A percentile compares a stretch with the other conserved stretches of the same genome.
phyloP scores from a whole-genome alignment of 768 basidiomycete species.

The Mycena vitilis region DNA sequence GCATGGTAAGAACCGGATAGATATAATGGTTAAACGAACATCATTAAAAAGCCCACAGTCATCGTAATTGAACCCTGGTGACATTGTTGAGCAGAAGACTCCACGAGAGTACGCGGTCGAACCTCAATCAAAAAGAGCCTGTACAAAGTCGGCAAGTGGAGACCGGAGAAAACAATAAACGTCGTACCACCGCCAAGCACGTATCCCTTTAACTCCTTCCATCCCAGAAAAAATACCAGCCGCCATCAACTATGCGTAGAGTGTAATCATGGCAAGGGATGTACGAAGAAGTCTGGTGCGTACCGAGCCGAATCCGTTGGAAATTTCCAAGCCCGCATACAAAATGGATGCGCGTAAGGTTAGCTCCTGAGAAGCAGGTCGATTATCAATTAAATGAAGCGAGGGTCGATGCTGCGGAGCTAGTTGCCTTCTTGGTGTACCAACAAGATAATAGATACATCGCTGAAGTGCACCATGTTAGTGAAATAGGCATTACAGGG shows the following conservation, averaged over 20 bases:
- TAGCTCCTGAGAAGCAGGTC: conserved; percentile 58
- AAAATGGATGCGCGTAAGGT: conserved; percentile 71
- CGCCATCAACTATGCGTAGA: conserved; percentile 64
- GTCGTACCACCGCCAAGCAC: conserved; percentile 76
- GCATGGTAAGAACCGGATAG: not conserved
- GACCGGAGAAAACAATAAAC: not conserved
- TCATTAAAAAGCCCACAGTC: conserved; percentile 62
- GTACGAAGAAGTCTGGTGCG: conserved; percentile 33
- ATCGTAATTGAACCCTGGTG: conserved; percentile 74
- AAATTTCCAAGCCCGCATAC: conserved; percentile 68
- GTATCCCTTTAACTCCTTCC: conserved; percentile 73
- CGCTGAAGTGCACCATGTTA: conserved; percentile 29
- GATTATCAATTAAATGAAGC: conserved; percentile 30
- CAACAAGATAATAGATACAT: conserved; percentile 59
- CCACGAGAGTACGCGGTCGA: conserved; percentile 1
- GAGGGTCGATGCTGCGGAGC: conserved; percentile 11
- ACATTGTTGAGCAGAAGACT: conserved; percentile 1
- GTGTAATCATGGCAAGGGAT: not conserved
- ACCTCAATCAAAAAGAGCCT: conserved; percentile 81
- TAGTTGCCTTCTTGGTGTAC: conserved; percentile 66
- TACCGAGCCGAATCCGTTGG: conserved; percentile 75
- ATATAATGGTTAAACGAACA: conserved; percentile 49
- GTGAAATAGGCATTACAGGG: not conserved
- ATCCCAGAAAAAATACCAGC: conserved; percentile 77
- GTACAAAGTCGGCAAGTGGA: conserved; percentile 6